Conservation (phyloP, 2,329 filamentous ascomycete species). For the Hirsutella rhossiliensis region DNA sequence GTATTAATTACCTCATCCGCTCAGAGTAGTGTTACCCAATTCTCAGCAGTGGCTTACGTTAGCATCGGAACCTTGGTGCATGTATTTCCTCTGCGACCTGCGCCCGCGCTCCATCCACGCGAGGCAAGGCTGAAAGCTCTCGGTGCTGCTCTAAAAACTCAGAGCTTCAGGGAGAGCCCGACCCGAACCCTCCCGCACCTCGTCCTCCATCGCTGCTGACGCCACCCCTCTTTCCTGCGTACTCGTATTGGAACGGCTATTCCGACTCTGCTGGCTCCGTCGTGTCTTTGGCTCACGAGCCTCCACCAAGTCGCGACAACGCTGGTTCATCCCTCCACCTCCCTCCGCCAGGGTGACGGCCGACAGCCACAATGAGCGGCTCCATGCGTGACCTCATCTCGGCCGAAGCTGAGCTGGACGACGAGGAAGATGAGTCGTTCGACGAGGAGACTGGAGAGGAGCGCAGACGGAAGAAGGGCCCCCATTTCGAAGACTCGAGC, state of each 20-base stretch:
- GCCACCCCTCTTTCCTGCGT: background rate
- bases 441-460: constrained; percentile 62
- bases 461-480: constrained; percentile 26
- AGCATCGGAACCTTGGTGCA: background rate
- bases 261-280: too few relatives aligned
- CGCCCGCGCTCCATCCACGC: constrained; percentile 7
- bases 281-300: background rate
- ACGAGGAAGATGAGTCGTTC: constrained; percentile 72
- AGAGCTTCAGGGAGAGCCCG: constrained; percentile 7
- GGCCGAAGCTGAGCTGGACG: constrained; percentile 74
- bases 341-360: background rate
- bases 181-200: constrained; percentile 1
- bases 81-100: constrained; percentile 1
- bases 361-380: constrained; percentile 41
- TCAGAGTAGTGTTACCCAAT: too few relatives aligned
- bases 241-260: too few relatives aligned
- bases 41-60: background rate
- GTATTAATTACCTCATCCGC: too few relatives aligned
- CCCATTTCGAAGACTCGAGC: constrained; percentile 63
- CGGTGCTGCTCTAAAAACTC: constrained; percentile 14
- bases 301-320: background rate
- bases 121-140: constrained; percentile 14
- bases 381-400: constrained; percentile 69
- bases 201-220: background rate
- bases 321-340: background rate